Percentiles rank a stretch among this genome's conserved stretches.
These are phyloP conservation scores for Claviceps monticola DNA, from an alignment of 2,329 filamentous ascomycete genomes.

Conservation along the genomic window DNA sequence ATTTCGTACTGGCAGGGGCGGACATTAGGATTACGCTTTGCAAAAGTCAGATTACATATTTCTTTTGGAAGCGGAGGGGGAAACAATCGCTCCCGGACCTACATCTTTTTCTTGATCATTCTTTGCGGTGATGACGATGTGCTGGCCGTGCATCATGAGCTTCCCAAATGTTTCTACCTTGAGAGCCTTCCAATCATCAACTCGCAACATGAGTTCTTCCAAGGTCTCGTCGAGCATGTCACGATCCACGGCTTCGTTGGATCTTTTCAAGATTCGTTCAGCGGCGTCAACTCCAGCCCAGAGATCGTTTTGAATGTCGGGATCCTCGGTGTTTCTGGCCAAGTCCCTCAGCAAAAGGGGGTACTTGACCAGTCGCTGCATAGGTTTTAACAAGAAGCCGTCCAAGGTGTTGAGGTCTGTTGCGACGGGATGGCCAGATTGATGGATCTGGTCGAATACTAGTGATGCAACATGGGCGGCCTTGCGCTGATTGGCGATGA, in stretches of 20 bases:
- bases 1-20: constrained; percentile 66
- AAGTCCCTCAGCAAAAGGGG: constrained; percentile 85
- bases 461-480: constrained; percentile 73
- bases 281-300: constrained; percentile 66
- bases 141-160: constrained; percentile 75
- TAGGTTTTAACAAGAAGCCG: constrained; percentile 89
- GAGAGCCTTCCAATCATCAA: constrained; percentile 96
- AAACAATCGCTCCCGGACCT: constrained; percentile 16
- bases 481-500: constrained; percentile 91
- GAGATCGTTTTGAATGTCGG: constrained; percentile 58
- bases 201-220: constrained; percentile 64
- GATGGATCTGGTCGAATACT: constrained; percentile 74
- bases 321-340: constrained; percentile 69
- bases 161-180: constrained; percentile 84
- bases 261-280: constrained; percentile 66
- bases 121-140: constrained; percentile 79
- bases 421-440: constrained; percentile 65
- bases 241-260: constrained; percentile 82
- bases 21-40: neutral
- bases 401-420: constrained; percentile 78
- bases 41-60: neutral
- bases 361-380: constrained; percentile 91
- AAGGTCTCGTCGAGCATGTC: constrained; percentile 75
- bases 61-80: neutral
- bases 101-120: constrained; percentile 89